Evolutionary conservation across 495 filamentous ascomycete species (phyloP).

Genomic region (Thozetella sp.): DNA sequence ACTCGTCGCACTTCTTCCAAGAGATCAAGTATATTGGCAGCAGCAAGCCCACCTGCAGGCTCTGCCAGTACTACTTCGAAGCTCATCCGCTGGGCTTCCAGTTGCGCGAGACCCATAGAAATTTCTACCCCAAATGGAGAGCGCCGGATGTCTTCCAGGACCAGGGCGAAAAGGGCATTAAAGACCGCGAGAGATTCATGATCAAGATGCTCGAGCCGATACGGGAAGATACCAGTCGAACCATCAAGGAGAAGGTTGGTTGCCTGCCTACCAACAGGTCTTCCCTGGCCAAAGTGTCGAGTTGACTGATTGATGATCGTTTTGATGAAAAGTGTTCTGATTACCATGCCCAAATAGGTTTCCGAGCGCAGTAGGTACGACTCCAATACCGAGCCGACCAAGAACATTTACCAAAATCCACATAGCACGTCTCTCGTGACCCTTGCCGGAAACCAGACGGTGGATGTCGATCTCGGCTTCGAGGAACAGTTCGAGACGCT

Average conservation of each 20-base stretch:
- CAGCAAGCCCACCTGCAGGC: slow-evolving; percentile 26
- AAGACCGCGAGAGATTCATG: neutral
- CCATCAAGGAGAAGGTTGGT: neutral
- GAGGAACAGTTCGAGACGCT: too few species aligned
- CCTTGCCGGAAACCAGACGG: neutral
- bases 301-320: too few species aligned
- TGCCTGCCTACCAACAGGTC: too few species aligned
- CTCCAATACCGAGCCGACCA: neutral
- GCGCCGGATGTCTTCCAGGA: slow-evolving; percentile 11
- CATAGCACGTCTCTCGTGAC: neutral
- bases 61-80: slow-evolving; percentile 24
- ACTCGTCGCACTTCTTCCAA: slow-evolving; percentile 17
- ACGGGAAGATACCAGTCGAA: neutral
- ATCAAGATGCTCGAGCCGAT: neutral
- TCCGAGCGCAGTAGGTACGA: neutral
- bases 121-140: slow-evolving; percentile 22
- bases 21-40: slow-evolving; percentile 22
- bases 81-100: slow-evolving; percentile 6
- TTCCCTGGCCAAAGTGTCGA: too few species aligned
- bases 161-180: neutral
- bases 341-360: too few species aligned
- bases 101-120: slow-evolving; percentile 13
- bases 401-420: neutral
- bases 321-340: too few species aligned
- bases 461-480: neutral